phyloP scores from a whole-genome alignment of 352 stramenopile species.

The Sclerospora graminicola region DNA sequence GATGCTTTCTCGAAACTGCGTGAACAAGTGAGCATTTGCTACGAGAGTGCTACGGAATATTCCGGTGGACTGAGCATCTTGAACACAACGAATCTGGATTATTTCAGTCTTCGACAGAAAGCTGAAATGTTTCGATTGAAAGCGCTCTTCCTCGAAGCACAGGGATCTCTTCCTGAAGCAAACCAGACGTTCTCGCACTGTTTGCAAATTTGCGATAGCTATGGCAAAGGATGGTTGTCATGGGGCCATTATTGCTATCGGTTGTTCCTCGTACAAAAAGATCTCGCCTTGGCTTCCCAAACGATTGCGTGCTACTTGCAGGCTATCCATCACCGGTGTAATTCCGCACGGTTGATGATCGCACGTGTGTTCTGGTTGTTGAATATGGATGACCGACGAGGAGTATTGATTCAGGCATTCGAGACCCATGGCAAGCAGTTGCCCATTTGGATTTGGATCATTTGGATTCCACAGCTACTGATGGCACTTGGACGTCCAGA shows the following conservation, averaged over 20 bases:
- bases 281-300: conserved; percentile 74
- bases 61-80: conserved; percentile 84
- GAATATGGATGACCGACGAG: conserved; percentile 75
- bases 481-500: conserved; percentile 90
- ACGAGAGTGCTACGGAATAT: conserved; percentile 82
- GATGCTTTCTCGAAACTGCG: conserved; percentile 89
- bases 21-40: conserved; percentile 90
- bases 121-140: conserved; percentile 90
- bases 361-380: conserved; percentile 87
- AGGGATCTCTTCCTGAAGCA: conserved; percentile 66
- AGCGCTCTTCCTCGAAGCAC: conserved; percentile 80
- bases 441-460: conserved; percentile 98
- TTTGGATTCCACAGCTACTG: conserved; percentile 97
- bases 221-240: conserved; percentile 91
- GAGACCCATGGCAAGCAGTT: conserved; percentile 91
- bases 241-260: conserved; percentile 89
- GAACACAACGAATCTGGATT: conserved; percentile 91
- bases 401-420: conserved; percentile 79
- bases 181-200: conserved; percentile 89
- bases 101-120: conserved; percentile 88
- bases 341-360: conserved; percentile 84
- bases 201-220: conserved; percentile 87
- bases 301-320: conserved; percentile 92
- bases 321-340: conserved; percentile 85
- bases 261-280: conserved; percentile 68